phyloP scores from a whole-genome alignment of 1,139 yeast species.

The Suhomyces bokatorum region DNA sequence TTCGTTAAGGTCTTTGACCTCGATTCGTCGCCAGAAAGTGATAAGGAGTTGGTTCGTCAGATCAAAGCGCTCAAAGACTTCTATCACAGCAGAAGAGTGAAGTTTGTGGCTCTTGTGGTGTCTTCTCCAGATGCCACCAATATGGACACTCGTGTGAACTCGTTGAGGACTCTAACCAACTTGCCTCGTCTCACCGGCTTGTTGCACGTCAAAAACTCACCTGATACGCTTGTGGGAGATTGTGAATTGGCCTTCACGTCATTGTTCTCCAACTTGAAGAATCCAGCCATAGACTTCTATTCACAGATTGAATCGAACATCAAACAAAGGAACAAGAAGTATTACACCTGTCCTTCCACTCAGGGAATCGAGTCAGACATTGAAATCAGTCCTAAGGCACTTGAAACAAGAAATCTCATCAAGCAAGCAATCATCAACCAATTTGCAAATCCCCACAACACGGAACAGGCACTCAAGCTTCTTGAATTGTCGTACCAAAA shows the following conservation, averaged over 20 bases:
- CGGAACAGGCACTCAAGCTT: constrained; percentile 32
- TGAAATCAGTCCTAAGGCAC: constrained; percentile 38
- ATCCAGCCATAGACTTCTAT: constrained; percentile 38
- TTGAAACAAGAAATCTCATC: constrained; percentile 42
- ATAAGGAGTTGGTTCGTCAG: constrained; percentile 20
- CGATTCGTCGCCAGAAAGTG: constrained; percentile 16
- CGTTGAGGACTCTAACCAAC: constrained; percentile 31
- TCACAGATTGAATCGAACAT: constrained; percentile 32
- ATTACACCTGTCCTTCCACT: constrained; percentile 37
- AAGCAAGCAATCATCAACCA: constrained; percentile 41
- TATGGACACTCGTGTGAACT: constrained; percentile 24
- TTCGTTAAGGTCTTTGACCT: constrained; percentile 26
- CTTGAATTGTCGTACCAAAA: constrained; percentile 39
- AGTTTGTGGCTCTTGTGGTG: constrained; percentile 32
- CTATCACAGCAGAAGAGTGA: constrained; percentile 22
- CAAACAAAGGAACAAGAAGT: constrained; percentile 39
- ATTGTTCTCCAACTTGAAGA: constrained; percentile 32
- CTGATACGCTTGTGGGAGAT: constrained; percentile 25
- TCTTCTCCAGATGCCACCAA: constrained; percentile 17
- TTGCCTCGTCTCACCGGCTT: constrained; percentile 35
- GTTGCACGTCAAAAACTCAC: constrained; percentile 23
- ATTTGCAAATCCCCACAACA: constrained; percentile 35
- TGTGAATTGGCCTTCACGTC: constrained; percentile 31
- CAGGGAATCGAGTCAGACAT: constrained; percentile 30
- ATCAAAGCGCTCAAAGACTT: constrained; percentile 22